Conservation (phyloP, 2,329 filamentous ascomycete species). For the Exophiala sp. region DNA sequence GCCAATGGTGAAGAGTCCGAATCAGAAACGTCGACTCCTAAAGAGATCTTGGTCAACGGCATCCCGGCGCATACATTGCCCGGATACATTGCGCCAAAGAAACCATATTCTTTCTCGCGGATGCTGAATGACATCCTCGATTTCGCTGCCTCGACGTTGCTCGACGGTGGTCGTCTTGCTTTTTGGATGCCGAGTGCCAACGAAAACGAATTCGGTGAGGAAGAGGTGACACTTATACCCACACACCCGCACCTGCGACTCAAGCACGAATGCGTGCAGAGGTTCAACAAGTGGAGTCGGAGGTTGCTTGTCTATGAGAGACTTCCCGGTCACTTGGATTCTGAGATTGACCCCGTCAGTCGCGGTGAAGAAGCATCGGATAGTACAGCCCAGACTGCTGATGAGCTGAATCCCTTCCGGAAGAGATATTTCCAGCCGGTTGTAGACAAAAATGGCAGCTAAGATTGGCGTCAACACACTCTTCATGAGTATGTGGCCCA, state of each 20-base stretch:
- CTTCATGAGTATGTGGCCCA: too few relatives aligned
- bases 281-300: conserved; percentile 90
- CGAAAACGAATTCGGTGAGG: conserved; percentile 67
- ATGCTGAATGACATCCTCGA: conserved; percentile 86
- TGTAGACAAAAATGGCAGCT: conserved; percentile 11
- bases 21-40: conserved; percentile 1
- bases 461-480: neutral
- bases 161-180: conserved; percentile 70
- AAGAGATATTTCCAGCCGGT: conserved; percentile 38
- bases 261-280: conserved; percentile 71
- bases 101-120: conserved; percentile 82
- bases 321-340: conserved; percentile 48
- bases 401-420: conserved; percentile 64
- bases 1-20: neutral
- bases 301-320: conserved; percentile 80
- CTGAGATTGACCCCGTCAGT: neutral
- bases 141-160: conserved; percentile 70
- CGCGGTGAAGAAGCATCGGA: conserved; percentile 39
- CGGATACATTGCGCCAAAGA: conserved; percentile 78
- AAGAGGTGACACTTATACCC: conserved; percentile 41
- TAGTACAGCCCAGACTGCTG: conserved; percentile 47
- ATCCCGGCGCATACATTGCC: conserved; percentile 62
- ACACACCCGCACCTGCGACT: conserved; percentile 67
- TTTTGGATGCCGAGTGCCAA: conserved; percentile 98
- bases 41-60: conserved; percentile 55